Conservation (phyloP, 2,329 filamentous ascomycete species). For the Clarireedia paspali region DNA sequence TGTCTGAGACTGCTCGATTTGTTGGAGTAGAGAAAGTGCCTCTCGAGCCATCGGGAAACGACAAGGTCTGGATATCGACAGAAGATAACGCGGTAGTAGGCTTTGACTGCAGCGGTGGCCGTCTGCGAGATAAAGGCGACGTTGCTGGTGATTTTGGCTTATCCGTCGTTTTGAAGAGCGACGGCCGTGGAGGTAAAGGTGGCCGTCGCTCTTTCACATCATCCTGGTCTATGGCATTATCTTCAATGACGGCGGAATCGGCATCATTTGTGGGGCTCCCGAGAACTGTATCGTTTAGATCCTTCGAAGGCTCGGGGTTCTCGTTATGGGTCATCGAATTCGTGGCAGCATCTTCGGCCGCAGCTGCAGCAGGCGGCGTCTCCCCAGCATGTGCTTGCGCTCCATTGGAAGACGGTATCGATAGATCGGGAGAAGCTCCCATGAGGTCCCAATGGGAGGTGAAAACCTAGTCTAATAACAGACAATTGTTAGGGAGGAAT, state of each 20-base stretch:
- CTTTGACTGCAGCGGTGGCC: constrained; percentile 44
- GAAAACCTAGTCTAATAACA: background rate
- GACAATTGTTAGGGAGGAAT: background rate
- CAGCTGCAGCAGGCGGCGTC: constrained; percentile 14
- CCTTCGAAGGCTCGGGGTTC: constrained; percentile 13
- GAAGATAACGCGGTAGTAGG: constrained; percentile 82
- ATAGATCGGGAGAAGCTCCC: constrained; percentile 14
- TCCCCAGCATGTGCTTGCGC: constrained; percentile 13
- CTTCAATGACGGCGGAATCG: background rate
- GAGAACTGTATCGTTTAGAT: background rate
- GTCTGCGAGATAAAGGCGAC: constrained; percentile 20
- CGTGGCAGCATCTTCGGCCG: constrained; percentile 17
- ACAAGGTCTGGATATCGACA: constrained; percentile 70
- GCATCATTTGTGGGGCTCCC: background rate
- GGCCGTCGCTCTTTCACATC: constrained; percentile 33
- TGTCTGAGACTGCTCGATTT: constrained; percentile 25
- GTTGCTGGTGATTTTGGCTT: constrained; percentile 13
- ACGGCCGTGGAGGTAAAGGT: constrained; percentile 39
- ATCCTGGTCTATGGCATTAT: background rate
- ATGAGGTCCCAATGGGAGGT: constrained; percentile 14
- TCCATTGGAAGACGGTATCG: constrained; percentile 11
- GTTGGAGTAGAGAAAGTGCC: constrained; percentile 49
- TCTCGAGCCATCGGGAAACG: constrained; percentile 60
- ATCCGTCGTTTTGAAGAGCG: constrained; percentile 21
- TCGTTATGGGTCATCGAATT: constrained; percentile 19